Base-by-base conservation (phyloP, 805 yeast genomes). In the Yarrowia porcina region DNA sequence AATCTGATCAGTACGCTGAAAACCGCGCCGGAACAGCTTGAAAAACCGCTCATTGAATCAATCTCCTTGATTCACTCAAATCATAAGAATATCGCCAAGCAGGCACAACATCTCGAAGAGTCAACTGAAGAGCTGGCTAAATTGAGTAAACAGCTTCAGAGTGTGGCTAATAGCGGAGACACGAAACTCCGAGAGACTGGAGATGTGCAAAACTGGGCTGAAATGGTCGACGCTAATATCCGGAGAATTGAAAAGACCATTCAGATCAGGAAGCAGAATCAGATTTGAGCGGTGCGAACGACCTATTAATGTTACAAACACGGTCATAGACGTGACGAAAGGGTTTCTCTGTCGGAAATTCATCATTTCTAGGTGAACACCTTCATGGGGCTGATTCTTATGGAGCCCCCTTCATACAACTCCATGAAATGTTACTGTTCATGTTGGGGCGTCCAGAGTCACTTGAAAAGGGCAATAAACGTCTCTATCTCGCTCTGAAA, bases 151-250 rank as follows among this genome's bases (percentile, higher is more conserved):
- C 64, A 61, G 42, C 57, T 65, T 65, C 61, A 60, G 20, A 41
- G 28, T 9, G 42, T 67, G 25, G 49, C 64, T 1, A 39, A 27
- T 6, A 13, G 23, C 11, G 69, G 66, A 0, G 63, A 67, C 18
- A 44, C 25, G 4, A 63, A 39, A 57, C 45, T 68, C 17, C 66
- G 61, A 32, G 74, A 73, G 45, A 66, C 73, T 3, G 78, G 76
- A 0, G 76, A 77, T 56, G 70, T 82, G 2, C 89, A 85, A 68
- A 76, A 77, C 44, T 78, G 83, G 67, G 84, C 90, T 0, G 97
- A 90, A 70, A 65, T 80, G 15, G 69, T 89, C 2, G 96, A 90
- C 72, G 88, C 87, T 66, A 85, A 86, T 57, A 73, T 91, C 18
- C 74, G 96, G 50, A 83, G 89, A 1, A 72, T 90, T 45, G 97